Evolutionary conservation across 2,329 filamentous ascomycete species (phyloP).

Genomic region (Tolypocladium sp.): DNA sequence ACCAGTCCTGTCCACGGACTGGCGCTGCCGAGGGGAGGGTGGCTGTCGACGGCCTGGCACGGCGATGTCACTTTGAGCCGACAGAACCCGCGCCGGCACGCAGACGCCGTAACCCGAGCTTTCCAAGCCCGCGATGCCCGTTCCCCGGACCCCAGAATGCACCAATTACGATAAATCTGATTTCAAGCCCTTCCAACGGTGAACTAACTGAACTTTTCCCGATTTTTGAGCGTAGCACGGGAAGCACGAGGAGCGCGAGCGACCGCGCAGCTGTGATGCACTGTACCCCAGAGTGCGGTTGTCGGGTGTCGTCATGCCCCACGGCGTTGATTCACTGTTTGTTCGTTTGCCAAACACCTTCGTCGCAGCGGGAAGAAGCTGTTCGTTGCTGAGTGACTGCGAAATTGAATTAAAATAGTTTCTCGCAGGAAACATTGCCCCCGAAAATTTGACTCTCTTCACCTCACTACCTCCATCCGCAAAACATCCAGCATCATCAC

Average conservation of each 20-base stretch:
- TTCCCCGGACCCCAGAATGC: background rate
- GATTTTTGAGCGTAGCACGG: background rate
- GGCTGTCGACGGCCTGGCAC: slow-evolving; percentile 5
- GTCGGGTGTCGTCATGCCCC: background rate
- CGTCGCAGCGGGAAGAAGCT: background rate
- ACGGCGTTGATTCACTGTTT: background rate
- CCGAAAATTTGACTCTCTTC: background rate
- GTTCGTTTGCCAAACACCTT: background rate
- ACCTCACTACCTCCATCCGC: background rate
- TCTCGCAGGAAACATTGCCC: too few relatives aligned
- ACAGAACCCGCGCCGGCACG: slow-evolving; percentile 15
- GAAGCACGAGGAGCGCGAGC: background rate
- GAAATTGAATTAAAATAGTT: background rate
- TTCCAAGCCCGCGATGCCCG: background rate
- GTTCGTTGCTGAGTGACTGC: background rate
- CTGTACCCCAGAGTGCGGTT: background rate
- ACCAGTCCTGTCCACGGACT: background rate
- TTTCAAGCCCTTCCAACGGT: background rate
- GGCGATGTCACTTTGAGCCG: slow-evolving; percentile 19
- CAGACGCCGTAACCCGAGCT: background rate
- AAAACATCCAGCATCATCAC: background rate
- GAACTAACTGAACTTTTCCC: background rate
- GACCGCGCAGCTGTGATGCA: background rate
- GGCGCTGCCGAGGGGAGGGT: background rate
- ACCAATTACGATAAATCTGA: background rate